A percentile compares a stretch with the other conserved stretches of the same genome.
These are phyloP conservation scores for Elsinoe fawcettii DNA, from an alignment of 2,329 filamentous ascomycete genomes.

Conservation along the genomic window DNA sequence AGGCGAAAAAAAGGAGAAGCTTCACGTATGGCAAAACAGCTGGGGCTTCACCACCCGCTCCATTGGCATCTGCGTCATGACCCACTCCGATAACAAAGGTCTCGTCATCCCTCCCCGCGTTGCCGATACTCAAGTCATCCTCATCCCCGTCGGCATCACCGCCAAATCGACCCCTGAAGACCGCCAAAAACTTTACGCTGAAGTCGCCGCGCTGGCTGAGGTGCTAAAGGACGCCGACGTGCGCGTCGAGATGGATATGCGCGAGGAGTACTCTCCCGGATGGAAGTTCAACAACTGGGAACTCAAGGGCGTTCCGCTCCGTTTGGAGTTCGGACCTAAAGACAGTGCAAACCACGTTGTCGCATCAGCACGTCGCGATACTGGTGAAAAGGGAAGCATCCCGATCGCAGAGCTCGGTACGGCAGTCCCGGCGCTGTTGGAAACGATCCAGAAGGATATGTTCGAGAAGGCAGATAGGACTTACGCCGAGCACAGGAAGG, in stretches of 20 bases:
- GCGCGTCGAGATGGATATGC: constrained; percentile 71
- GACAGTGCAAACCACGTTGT: constrained; percentile 81
- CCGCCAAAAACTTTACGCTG: constrained; percentile 64
- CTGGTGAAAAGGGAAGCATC: constrained; percentile 70
- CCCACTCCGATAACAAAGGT: constrained; percentile 92
- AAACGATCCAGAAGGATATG: constrained; percentile 82
- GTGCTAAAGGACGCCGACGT: constrained; percentile 66
- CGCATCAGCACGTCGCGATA: constrained; percentile 79
- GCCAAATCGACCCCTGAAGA: constrained; percentile 79
- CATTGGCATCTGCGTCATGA: constrained; percentile 98
- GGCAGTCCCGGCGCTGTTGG: constrained; percentile 71
- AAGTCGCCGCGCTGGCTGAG: constrained; percentile 63
- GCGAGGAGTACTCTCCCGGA: constrained; percentile 84
- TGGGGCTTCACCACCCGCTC: constrained; percentile 97
- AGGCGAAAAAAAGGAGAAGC: constrained; percentile 66
- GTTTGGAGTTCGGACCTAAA: constrained; percentile 92
- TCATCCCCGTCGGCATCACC: constrained; percentile 88
- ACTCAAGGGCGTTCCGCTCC: constrained; percentile 86
- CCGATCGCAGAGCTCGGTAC: constrained; percentile 64
- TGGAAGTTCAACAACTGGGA: constrained; percentile 99
- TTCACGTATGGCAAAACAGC: constrained; percentile 96
- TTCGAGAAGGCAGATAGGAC: constrained; percentile 66
- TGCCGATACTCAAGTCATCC: constrained; percentile 73
- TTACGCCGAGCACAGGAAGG: constrained; percentile 72
- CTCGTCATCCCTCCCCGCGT: constrained; percentile 88